Evolutionary conservation across 768 basidiomycete species (phyloP).

Genomic region (Leccinum imitatum): DNA sequence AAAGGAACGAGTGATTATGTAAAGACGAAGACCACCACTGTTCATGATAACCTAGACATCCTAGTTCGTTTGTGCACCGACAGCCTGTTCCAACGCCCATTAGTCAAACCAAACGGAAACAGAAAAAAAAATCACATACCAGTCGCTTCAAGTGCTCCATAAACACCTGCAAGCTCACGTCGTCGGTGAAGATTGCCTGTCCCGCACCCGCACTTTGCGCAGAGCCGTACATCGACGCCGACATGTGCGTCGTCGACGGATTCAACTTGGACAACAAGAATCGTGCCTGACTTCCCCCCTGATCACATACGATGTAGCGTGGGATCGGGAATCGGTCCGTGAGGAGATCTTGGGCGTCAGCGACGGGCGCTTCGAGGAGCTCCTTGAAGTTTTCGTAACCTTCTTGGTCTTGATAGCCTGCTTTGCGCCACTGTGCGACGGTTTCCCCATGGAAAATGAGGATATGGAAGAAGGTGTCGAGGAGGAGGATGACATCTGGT

Average conservation of each 20-base stretch:
- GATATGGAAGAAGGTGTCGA: constrained; percentile 99
- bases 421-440: constrained; percentile 96
- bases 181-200: constrained; percentile 97
- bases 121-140: constrained; percentile 43
- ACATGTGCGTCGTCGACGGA: constrained; percentile 98
- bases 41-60: not conserved
- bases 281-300: constrained; percentile 96
- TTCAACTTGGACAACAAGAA: constrained; percentile 96
- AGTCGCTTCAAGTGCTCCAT: constrained; percentile 96
- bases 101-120: constrained; percentile 1
- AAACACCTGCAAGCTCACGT: constrained; percentile 96
- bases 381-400: constrained; percentile 99
- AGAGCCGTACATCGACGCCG: constrained; percentile 85
- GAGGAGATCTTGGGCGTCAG: constrained; percentile 94
- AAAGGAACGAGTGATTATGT: not conserved
- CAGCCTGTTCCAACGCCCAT: constrained; percentile 43
- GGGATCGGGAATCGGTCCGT: constrained; percentile 96
- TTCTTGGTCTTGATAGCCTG: constrained; percentile 97
- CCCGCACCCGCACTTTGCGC: constrained; percentile 65
- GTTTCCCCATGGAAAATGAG: constrained; percentile 99
- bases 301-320: constrained; percentile 96
- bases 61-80: constrained; percentile 68
- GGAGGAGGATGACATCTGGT: constrained; percentile 91
- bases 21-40: not conserved
- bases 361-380: constrained; percentile 79